These are phyloP conservation scores for Ophiostoma novo-ulmi DNA, from an alignment of 2,329 filamentous ascomycete genomes.

Conservation along the genomic window DNA sequence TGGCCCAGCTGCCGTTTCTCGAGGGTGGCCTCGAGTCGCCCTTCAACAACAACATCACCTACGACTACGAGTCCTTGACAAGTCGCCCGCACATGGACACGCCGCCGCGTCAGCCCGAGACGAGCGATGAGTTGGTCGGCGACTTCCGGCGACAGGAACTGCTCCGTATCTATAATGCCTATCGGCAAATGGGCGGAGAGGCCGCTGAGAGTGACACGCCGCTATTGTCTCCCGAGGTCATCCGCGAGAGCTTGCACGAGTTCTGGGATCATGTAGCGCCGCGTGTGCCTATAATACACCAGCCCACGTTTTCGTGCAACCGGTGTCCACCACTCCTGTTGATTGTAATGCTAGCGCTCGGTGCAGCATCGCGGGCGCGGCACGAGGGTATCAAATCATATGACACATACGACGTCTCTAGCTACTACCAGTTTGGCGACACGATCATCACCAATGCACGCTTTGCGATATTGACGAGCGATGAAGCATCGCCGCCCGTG, in stretches of 20 bases:
- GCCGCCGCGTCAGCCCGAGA: slow-evolving; percentile 37
- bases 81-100: slow-evolving; percentile 46
- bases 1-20: slow-evolving; percentile 43
- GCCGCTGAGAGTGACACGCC: slow-evolving; percentile 42
- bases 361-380: slow-evolving; percentile 64
- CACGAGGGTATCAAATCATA: slow-evolving; percentile 47
- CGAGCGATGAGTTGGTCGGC: slow-evolving; percentile 42
- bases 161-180: slow-evolving; percentile 33
- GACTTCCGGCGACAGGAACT: slow-evolving; percentile 45
- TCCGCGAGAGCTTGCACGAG: slow-evolving; percentile 77
- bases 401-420: slow-evolving; percentile 45
- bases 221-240: slow-evolving; percentile 55
- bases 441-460: slow-evolving; percentile 67
- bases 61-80: slow-evolving; percentile 47
- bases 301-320: slow-evolving; percentile 77
- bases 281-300: slow-evolving; percentile 81
- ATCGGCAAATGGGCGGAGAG: slow-evolving; percentile 41
- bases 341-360: slow-evolving; percentile 77
- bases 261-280: slow-evolving; percentile 86
- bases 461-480: slow-evolving; percentile 77
- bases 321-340: slow-evolving; percentile 73
- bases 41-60: slow-evolving; percentile 48
- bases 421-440: slow-evolving; percentile 35
- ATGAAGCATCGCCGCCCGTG: slow-evolving; percentile 76
- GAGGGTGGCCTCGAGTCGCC: slow-evolving; percentile 48